A percentile compares a stretch with the other conserved stretches of the same genome.
phyloP scores from a whole-genome alignment of 768 basidiomycete genomes.

The Tricholoma terreum region DNA sequence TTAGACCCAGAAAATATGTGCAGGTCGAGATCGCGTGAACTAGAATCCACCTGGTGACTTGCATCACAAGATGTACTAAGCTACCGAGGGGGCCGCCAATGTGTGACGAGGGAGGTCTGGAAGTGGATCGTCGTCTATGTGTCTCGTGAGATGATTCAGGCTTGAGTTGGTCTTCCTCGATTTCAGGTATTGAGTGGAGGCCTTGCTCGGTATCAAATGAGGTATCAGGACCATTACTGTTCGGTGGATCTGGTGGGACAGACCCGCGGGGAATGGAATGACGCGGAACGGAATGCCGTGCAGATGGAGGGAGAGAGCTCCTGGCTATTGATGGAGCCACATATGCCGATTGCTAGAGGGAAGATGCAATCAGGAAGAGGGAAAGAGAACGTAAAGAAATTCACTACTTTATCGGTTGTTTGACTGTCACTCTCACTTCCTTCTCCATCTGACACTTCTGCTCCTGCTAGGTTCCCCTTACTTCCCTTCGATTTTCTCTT shows the following conservation, averaged over 20 bases:
- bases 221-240: slow-evolving; percentile 28
- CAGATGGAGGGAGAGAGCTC: slow-evolving; percentile 36
- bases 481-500: slow-evolving; percentile 47
- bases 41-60: slow-evolving; percentile 19
- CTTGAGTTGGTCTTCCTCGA: slow-evolving; percentile 47
- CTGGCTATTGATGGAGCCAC: slow-evolving; percentile 35
- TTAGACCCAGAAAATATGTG: slow-evolving; percentile 45
- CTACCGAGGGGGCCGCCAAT: slow-evolving; percentile 44
- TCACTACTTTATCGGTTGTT: slow-evolving; percentile 34
- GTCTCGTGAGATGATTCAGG: slow-evolving; percentile 17
- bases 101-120: slow-evolving; percentile 30
- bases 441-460: slow-evolving; percentile 49
- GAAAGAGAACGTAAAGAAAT: slow-evolving; percentile 9
- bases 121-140: slow-evolving; percentile 31
- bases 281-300: slow-evolving; percentile 18
- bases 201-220: slow-evolving; percentile 48
- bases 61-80: slow-evolving; percentile 31
- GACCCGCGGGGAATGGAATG: slow-evolving; percentile 36
- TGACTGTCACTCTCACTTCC: slow-evolving; percentile 46
- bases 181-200: slow-evolving; percentile 63
- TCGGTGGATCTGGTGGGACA: slow-evolving; percentile 36
- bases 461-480: slow-evolving; percentile 41
- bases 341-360: slow-evolving; percentile 21
- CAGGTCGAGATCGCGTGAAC: slow-evolving; percentile 10
- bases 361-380: slow-evolving; percentile 6